Conservation (phyloP, 306 rosid genomes). For the Begonia peltatifolia region DNA sequence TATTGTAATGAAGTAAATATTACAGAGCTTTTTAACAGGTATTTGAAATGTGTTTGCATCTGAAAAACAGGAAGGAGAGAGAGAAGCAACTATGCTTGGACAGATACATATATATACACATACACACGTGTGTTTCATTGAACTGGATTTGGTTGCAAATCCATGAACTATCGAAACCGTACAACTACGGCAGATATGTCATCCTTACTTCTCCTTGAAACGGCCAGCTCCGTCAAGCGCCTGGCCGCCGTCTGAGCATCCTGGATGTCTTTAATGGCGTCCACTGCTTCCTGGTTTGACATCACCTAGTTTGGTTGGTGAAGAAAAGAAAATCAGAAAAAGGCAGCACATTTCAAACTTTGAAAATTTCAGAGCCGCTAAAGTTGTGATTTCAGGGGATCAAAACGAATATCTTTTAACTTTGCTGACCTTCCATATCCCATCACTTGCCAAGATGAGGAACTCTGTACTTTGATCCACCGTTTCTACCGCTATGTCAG, state of each 20-base stretch:
- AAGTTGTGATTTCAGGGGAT: no score
- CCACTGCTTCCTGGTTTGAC: conserved; percentile 42
- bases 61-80: no score
- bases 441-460: conserved; percentile 53
- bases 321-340: no score
- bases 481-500: conserved; percentile 21
- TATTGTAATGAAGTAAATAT: no score
- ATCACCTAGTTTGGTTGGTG: conserved; percentile 19
- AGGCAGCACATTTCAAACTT: background rate
- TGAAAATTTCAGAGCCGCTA: background rate
- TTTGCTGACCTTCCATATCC: conserved; percentile 46
- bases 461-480: conserved; percentile 26
- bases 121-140: no score
- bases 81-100: no score
- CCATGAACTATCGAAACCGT: conserved; percentile 15
- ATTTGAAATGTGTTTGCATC: no score
- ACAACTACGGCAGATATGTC: conserved; percentile 49
- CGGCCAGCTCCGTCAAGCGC: conserved; percentile 31
- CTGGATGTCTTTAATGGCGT: conserved; percentile 22
- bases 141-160: background rate
- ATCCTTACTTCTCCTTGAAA: conserved; percentile 39
- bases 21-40: no score
- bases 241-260: conserved; percentile 37
- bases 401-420: no score
- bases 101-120: no score